These are phyloP conservation scores for Aureobasidium sp. DNA, from an alignment of 2,329 filamentous ascomycete species.

Conservation along the genomic window DNA sequence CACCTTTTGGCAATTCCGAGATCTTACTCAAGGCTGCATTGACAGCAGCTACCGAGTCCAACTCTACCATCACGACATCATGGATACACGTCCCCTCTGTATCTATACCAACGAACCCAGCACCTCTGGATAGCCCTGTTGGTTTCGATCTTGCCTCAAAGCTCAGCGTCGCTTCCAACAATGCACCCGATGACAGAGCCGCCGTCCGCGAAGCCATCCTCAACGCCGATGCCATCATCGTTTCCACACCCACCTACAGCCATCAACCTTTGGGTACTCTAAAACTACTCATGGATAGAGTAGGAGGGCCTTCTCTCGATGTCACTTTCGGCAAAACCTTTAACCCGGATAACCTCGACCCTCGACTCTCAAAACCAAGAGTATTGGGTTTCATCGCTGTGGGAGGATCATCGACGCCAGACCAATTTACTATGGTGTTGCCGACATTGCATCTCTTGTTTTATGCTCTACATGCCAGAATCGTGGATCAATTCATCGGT, in stretches of 20 bases:
- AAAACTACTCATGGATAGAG: slow-evolving; percentile 14
- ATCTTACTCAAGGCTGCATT: slow-evolving; percentile 15
- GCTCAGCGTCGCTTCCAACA: slow-evolving; percentile 4
- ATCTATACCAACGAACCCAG: slow-evolving; percentile 11
- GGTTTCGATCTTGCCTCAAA: neutral
- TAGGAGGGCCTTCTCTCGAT: slow-evolving; percentile 10
- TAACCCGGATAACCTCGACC: slow-evolving; percentile 8
- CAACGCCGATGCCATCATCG: slow-evolving; percentile 15
- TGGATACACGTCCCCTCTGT: slow-evolving; percentile 15
- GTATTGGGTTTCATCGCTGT: slow-evolving; percentile 13
- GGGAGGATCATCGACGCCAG: slow-evolving; percentile 11
- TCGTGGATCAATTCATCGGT: slow-evolving; percentile 12
- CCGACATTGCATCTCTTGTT: slow-evolving; percentile 14
- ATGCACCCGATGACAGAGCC: slow-evolving; percentile 14
- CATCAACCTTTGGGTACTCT: slow-evolving; percentile 15
- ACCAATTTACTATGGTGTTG: slow-evolving; percentile 13
- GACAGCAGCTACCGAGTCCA: neutral
- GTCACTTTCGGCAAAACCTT: neutral
- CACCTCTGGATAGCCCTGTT: neutral
- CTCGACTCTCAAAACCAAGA: slow-evolving; percentile 6
- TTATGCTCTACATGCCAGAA: slow-evolving; percentile 11
- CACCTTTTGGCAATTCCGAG: slow-evolving; percentile 12
- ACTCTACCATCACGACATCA: slow-evolving; percentile 14
- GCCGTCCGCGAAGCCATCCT: slow-evolving; percentile 15
- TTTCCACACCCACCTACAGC: slow-evolving; percentile 13